A percentile compares a stretch with the other conserved stretches of the same genome.
phyloP scores from a whole-genome alignment of 768 basidiomycete species.

The Hortiboletus campestris region DNA sequence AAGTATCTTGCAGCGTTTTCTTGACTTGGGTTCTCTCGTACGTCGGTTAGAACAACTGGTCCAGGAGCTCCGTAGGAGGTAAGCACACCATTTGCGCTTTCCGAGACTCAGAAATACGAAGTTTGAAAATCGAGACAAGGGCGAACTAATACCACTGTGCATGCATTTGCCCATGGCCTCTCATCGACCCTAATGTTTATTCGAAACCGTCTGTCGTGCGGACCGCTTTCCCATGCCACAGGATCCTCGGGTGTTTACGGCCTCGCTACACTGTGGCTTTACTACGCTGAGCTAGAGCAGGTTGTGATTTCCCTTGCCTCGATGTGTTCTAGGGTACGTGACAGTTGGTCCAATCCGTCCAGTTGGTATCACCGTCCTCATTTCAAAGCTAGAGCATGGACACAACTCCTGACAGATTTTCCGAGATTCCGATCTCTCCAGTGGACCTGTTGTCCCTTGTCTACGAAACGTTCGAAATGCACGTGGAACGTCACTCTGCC shows the following conservation, averaged over 20 bases:
- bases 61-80: conserved; percentile 50
- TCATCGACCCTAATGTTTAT: conserved; percentile 53
- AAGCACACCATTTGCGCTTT: conserved; percentile 4
- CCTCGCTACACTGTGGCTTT: conserved; percentile 46
- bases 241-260: conserved; percentile 18
- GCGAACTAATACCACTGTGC: conserved; percentile 51
- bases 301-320: conserved; percentile 50
- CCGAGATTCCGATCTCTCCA: conserved; percentile 43
- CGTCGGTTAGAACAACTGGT: conserved; percentile 64
- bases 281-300: conserved; percentile 50
- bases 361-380: background rate
- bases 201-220: conserved; percentile 42
- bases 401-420: conserved; percentile 39
- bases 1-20: conserved; percentile 61
- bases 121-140: conserved; percentile 36
- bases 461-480: conserved; percentile 53
- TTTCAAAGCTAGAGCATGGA: conserved; percentile 27
- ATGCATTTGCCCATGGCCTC: conserved; percentile 66
- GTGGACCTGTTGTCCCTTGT: conserved; percentile 57
- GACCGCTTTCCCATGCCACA: conserved; percentile 36
- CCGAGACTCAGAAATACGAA: conserved; percentile 4
- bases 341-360: background rate
- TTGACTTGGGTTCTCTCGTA: conserved; percentile 64
- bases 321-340: conserved; percentile 59
- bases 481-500: conserved; percentile 54